These are phyloP conservation scores for Curvularia hawaiiensis DNA, from an alignment of 2,329 filamentous ascomycete genomes.

Conservation along the genomic window DNA sequence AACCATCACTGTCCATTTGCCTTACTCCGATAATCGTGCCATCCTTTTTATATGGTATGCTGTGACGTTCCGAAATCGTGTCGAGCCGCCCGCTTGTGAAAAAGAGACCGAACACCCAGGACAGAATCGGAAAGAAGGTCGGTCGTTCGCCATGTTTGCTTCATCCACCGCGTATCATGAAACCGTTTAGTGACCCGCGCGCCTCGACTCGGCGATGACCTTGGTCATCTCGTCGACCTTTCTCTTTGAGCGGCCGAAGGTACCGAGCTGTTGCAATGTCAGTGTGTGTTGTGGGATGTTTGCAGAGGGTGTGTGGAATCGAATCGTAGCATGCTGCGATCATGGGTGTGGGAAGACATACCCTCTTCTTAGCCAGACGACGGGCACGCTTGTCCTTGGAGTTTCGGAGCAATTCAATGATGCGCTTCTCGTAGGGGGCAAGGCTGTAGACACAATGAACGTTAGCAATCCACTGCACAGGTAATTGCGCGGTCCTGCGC, in stretches of 20 bases:
- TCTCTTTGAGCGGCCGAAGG: conserved; percentile 97
- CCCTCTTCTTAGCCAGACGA: conserved; percentile 99
- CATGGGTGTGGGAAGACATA: conserved; percentile 56
- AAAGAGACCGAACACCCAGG: conserved; percentile 43
- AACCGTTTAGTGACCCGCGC: conserved; percentile 67
- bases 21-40: conserved; percentile 43
- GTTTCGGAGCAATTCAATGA: conserved; percentile 99
- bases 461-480: conserved; percentile 14
- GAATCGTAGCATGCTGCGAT: neutral
- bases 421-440: conserved; percentile 80
- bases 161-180: conserved; percentile 30
- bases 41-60: conserved; percentile 35
- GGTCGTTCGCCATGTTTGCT: conserved; percentile 33
- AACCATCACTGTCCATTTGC: conserved; percentile 37
- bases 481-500: neutral
- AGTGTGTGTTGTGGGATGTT: conserved; percentile 25
- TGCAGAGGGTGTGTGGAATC: conserved; percentile 5
- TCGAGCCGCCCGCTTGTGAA: conserved; percentile 33
- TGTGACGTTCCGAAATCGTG: conserved; percentile 37
- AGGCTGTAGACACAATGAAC: conserved; percentile 20
- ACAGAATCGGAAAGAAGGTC: conserved; percentile 40
- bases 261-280: conserved; percentile 74
- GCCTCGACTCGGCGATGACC: conserved; percentile 95
- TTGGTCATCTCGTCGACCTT: conserved; percentile 99
- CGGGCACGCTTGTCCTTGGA: conserved; percentile 98